Evolutionary conservation across 140 eudicot species (phyloP).

Genomic region (Anethum foeniculum): DNA sequence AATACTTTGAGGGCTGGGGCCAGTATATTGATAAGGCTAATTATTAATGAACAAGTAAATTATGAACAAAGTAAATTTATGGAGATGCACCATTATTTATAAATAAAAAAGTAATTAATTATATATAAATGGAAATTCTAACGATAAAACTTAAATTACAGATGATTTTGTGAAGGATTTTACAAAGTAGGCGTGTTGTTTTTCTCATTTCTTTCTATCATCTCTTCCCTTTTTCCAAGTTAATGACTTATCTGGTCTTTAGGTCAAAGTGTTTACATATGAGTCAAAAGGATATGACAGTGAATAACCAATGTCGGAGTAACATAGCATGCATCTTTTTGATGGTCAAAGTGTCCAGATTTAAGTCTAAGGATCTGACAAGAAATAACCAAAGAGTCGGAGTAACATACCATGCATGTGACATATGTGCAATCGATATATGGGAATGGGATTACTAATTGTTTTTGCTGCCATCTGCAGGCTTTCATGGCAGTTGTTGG

Average conservation of each 20-base stretch:
- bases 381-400: background rate
- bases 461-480: slow-evolving; percentile 28
- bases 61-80: background rate
- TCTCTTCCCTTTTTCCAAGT: background rate
- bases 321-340: too few relatives aligned
- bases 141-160: too few relatives aligned
- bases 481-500: slow-evolving; percentile 77
- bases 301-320: too few relatives aligned
- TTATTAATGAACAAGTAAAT: background rate
- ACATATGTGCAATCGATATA: background rate
- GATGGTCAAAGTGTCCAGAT: background rate
- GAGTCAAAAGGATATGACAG: background rate
- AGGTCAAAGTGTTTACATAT: too few relatives aligned
- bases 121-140: background rate
- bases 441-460: background rate
- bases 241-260: background rate
- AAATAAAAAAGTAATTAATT: background rate
- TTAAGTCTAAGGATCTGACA: background rate
- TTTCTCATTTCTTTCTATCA: too few relatives aligned
- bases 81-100: background rate
- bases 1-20: background rate
- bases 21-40: background rate
- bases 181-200: background rate
- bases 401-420: background rate
- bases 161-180: background rate